Evolutionary conservation across 2,329 filamentous ascomycete species (phyloP), one percentile per base, ranked within the genome.

Genomic region (Dactylellina drechsleri): DNA sequence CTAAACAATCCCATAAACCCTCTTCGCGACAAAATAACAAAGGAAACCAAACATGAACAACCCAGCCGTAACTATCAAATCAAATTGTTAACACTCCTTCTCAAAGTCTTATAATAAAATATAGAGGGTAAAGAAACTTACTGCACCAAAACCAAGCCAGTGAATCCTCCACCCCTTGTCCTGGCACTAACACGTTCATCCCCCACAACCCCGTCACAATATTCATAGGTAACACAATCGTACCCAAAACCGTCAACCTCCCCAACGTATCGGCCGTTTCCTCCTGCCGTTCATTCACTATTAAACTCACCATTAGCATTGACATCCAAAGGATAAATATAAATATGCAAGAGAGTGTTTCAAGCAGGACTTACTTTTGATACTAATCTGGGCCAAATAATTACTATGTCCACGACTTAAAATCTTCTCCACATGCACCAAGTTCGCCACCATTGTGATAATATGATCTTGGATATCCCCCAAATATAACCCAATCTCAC

Each of bases 391-490:
- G 0, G 95, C 94, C 43, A 99, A 87, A 81, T 99, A 98, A 82
- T 98, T 99, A 84, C 91, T 92, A 84, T 99, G 95, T 1, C 92
- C 91, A 20, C 95, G 91, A 28, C 91, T 93, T 58, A 99, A 87
- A 87, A 99, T 97, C 86, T 98, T 98, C 82, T 99, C 95, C 79
- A 97, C 97, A 81, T 99, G 95, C 0, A 89, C 89, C 79, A 99
- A 83, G 82, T 96, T 99, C 78, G 92, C 95, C 87, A 97, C 96
- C 94, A 98, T 98, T 53, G 95, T 99, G 73, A 99, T 92, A 62
- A 99, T 94, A 86, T 99, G 95, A 83, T 99, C 95, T 83, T 99
- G 95, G 77, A 99, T 97, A 83, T 99, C 95, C 80, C 92, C 92
- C 41, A 99, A 87, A 81, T 99, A 99, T 80, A 99, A 88, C 20